These are phyloP conservation scores for Pestalotiopsis sp. DNA, from an alignment of 2,329 filamentous ascomycete genomes.

Conservation along the genomic window DNA sequence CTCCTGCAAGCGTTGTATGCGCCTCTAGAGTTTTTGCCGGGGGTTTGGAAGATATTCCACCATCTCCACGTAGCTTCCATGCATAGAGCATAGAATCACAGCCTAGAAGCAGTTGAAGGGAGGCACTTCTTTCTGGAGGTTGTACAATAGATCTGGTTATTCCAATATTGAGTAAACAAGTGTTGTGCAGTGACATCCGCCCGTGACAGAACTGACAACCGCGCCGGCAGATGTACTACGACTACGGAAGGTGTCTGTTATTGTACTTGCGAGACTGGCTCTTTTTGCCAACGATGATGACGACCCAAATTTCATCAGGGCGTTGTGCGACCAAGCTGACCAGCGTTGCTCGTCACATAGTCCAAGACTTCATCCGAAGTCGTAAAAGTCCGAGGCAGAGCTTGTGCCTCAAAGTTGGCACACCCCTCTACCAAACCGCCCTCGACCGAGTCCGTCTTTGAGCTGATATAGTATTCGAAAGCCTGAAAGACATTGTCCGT, in stretches of 20 bases:
- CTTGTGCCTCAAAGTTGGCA: slow-evolving; percentile 15
- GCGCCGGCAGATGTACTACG: too few relatives aligned
- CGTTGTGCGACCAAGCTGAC: slow-evolving; percentile 14
- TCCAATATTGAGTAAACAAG: not conserved
- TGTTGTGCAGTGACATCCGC: too few relatives aligned
- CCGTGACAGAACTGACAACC: too few relatives aligned
- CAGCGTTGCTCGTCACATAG: slow-evolving; percentile 19
- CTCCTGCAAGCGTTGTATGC: slow-evolving; percentile 21
- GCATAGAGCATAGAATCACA: slow-evolving; percentile 28
- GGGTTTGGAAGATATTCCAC: slow-evolving; percentile 18
- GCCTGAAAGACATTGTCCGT: slow-evolving; percentile 16
- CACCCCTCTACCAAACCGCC: slow-evolving; percentile 17
- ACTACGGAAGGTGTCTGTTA: too few relatives aligned
- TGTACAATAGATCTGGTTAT: slow-evolving; percentile 33
- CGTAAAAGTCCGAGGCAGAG: slow-evolving; percentile 15
- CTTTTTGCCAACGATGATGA: too few relatives aligned
- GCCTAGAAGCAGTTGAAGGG: slow-evolving; percentile 29
- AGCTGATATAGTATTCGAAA: slow-evolving; percentile 16
- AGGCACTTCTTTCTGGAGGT: slow-evolving; percentile 24
- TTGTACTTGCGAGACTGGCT: too few relatives aligned
- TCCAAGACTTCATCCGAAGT: slow-evolving; percentile 15
- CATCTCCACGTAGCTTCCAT: slow-evolving; percentile 21
- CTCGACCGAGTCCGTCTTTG: slow-evolving; percentile 14
- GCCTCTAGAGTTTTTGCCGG: slow-evolving; percentile 12
- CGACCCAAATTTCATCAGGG: too few relatives aligned